A percentile compares a stretch with the other conserved stretches of the same genome.
Conservation (phyloP, 306 rosid species). For the Inga laurina region DNA sequence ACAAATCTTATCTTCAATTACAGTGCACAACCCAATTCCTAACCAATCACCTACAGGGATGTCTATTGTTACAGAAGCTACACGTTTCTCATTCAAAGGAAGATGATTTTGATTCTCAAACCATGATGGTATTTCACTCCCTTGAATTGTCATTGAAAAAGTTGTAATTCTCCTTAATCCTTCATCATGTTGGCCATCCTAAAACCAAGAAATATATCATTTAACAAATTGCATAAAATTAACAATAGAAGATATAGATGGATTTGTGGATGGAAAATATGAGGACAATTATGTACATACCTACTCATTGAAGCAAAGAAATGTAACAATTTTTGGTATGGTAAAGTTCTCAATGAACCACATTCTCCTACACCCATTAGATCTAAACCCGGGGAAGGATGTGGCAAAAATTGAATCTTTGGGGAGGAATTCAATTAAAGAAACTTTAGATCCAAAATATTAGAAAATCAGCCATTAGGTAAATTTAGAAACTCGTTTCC, state of each 20-base stretch:
- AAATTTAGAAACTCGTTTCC: conserved; percentile 4
- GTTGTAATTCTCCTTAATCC: neutral
- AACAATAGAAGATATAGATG: neutral
- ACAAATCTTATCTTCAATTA: neutral
- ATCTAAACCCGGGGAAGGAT: neutral
- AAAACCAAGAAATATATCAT: neutral
- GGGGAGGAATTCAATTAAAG: neutral
- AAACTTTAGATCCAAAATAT: neutral
- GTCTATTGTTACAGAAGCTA: neutral
- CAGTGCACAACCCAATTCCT: neutral
- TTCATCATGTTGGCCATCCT: neutral
- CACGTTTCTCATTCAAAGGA: neutral
- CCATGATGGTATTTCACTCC: conserved; percentile 9
- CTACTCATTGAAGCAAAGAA: neutral
- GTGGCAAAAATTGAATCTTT: neutral
- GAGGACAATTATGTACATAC: neutral
- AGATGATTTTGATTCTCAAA: neutral
- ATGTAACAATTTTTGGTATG: neutral
- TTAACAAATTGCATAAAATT: neutral
- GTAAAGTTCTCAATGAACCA: neutral
- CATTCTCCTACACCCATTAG: neutral
- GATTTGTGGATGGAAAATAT: neutral
- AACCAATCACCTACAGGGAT: neutral
- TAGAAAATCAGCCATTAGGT: neutral
- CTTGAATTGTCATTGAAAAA: neutral